Conservation (phyloP, 1,284 basidiomycete species). For the Ustilago xerochloae region DNA sequence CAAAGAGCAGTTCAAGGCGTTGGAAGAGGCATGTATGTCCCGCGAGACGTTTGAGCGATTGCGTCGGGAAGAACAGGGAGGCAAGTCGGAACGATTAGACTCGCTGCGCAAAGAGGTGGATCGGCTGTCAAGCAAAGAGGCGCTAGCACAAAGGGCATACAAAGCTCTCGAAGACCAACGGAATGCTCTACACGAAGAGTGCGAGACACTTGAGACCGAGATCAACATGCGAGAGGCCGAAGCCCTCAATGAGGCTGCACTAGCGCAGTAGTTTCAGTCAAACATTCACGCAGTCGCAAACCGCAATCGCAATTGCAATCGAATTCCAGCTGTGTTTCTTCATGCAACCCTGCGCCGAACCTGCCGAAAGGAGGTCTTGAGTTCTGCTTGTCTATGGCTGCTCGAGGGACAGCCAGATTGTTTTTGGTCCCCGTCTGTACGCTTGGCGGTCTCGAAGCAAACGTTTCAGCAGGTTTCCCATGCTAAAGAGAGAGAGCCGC, state of each 20-base stretch:
- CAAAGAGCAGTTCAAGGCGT: constrained; percentile 30
- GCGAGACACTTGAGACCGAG: constrained; percentile 59
- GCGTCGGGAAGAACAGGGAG: constrained; percentile 52
- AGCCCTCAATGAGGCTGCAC: constrained; percentile 32
- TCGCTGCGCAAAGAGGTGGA: constrained; percentile 57
- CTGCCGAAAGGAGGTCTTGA: background rate
- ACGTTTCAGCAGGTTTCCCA: background rate
- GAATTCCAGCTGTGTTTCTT: background rate
- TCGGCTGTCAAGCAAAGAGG: constrained; percentile 47
- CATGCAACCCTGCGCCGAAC: background rate
- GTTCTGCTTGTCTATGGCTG: background rate
- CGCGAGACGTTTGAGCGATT: constrained; percentile 55
- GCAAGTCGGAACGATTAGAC: constrained; percentile 53
- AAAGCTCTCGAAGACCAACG: constrained; percentile 47
- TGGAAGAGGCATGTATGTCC: constrained; percentile 47
- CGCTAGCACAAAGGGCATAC: constrained; percentile 55
- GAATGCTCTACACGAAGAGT: constrained; percentile 44
- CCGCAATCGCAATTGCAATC: background rate
- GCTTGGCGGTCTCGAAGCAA: too few relatives aligned
- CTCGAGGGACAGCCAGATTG: background rate
- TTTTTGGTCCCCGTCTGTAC: background rate
- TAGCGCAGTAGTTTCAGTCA: constrained; percentile 3
- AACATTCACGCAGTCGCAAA: too few relatives aligned
- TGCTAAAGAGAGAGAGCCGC: background rate
- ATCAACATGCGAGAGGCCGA: constrained; percentile 66